phyloP scores from a whole-genome alignment of 2,329 filamentous ascomycete genomes.

The Lachnellula subtilissima region DNA sequence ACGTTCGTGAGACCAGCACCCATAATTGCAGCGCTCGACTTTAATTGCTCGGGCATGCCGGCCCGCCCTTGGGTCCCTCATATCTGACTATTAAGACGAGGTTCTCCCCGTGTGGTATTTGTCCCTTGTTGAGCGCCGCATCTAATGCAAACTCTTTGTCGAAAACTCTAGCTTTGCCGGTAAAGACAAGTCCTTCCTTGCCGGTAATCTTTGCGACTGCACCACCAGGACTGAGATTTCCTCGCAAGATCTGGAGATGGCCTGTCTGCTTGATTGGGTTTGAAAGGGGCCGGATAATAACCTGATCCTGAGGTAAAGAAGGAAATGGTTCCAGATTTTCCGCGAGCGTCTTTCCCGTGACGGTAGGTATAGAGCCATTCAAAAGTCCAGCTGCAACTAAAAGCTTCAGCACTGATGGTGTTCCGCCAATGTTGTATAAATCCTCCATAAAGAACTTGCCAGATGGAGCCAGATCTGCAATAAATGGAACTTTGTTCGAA shows the following conservation, averaged over 20 bases:
- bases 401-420: constrained; percentile 79
- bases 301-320: constrained; percentile 70
- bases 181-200: constrained; percentile 83
- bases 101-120: constrained; percentile 69
- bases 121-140: constrained; percentile 63
- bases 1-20: constrained; percentile 83
- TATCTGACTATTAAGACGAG: constrained; percentile 88
- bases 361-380: constrained; percentile 72
- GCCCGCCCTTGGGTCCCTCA: constrained; percentile 88
- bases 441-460: constrained; percentile 87
- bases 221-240: constrained; percentile 83
- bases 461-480: constrained; percentile 68
- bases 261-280: constrained; percentile 77
- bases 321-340: constrained; percentile 78
- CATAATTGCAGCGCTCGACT: constrained; percentile 85
- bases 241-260: constrained; percentile 81
- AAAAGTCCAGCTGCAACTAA: constrained; percentile 72
- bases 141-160: constrained; percentile 80
- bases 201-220: constrained; percentile 96
- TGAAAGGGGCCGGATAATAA: constrained; percentile 73
- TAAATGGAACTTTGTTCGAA: constrained; percentile 65
- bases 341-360: constrained; percentile 78
- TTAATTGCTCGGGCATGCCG: constrained; percentile 94
- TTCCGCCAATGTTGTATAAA: constrained; percentile 79
- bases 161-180: constrained; percentile 76